phyloP scores from a whole-genome alignment of 768 basidiomycete genomes.

The Leucocoprinus leucothites region DNA sequence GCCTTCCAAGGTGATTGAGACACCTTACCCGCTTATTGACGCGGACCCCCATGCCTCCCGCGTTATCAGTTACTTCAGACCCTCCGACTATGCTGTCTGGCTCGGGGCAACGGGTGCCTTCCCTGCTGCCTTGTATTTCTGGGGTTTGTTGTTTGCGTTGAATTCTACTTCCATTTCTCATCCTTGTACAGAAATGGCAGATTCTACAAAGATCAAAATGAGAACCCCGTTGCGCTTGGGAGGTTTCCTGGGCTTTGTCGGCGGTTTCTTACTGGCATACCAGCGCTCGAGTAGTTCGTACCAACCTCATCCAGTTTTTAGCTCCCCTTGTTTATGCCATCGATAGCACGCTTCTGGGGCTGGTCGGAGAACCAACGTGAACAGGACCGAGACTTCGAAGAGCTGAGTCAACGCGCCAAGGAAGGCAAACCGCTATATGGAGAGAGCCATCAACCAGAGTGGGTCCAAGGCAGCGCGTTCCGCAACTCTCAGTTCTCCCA shows the following conservation, averaged over 20 bases:
- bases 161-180: slow-evolving; percentile 9
- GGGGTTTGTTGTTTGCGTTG: slow-evolving; percentile 54
- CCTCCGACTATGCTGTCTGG: slow-evolving; percentile 86
- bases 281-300: slow-evolving; percentile 82
- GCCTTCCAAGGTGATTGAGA: slow-evolving; percentile 48
- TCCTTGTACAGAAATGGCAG: slow-evolving; percentile 41
- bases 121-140: slow-evolving; percentile 76
- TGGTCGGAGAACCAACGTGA: slow-evolving; percentile 90
- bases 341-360: slow-evolving; percentile 88
- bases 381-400: slow-evolving; percentile 70
- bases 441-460: slow-evolving; percentile 72
- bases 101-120: slow-evolving; percentile 76
- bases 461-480: slow-evolving; percentile 85
- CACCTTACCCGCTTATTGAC: slow-evolving; percentile 90
- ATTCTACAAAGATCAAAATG: slow-evolving; percentile 37
- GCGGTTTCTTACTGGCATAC: slow-evolving; percentile 92
- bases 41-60: slow-evolving; percentile 86
- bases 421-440: slow-evolving; percentile 89
- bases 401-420: slow-evolving; percentile 69
- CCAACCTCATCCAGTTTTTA: slow-evolving; percentile 12
- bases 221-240: slow-evolving; percentile 46
- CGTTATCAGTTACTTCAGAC: slow-evolving; percentile 86
- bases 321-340: slow-evolving; percentile 8
- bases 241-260: slow-evolving; percentile 79
- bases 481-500: slow-evolving; percentile 93